phyloP scores from a whole-genome alignment of 1,284 basidiomycete genomes.

The Calocybe gambosa region DNA sequence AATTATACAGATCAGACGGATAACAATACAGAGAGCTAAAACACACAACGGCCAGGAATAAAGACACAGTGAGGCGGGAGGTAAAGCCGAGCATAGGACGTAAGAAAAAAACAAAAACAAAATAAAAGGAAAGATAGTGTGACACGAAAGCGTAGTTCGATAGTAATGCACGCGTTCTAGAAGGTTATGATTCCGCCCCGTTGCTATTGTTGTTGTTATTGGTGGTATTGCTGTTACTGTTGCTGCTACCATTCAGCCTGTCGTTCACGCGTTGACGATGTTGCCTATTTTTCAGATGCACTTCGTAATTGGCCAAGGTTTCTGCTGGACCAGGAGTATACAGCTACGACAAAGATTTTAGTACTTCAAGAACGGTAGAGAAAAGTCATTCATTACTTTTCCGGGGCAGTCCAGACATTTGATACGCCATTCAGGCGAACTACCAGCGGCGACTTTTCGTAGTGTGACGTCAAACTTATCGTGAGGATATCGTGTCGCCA shows the following conservation, averaged over 20 bases:
- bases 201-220: not conserved
- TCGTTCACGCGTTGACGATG: conserved; percentile 45
- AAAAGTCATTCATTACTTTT: conserved; percentile 53
- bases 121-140: conserved; percentile 4
- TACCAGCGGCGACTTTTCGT: conserved; percentile 46
- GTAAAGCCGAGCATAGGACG: not conserved
- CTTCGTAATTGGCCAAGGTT: conserved; percentile 86
- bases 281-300: conserved; percentile 66
- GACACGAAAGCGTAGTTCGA: not conserved
- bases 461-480: conserved; percentile 81
- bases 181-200: conserved; percentile 16
- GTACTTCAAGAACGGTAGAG: not conserved
- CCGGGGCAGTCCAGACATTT: conserved; percentile 94
- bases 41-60: conserved; percentile 5
- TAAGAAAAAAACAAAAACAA: not conserved
- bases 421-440: conserved; percentile 79
- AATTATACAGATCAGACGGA: conserved; percentile 26
- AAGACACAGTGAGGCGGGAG: not conserved
- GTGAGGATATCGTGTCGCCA: conserved; percentile 72
- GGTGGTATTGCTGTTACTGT: not conserved
- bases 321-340: conserved; percentile 94
- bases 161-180: not conserved
- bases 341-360: conserved; percentile 39
- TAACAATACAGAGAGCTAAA: conserved; percentile 30
- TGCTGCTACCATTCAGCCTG: conserved; percentile 21